Evolutionary conservation across 1,284 basidiomycete genomes (phyloP).

Genomic region (Melampsora americana): DNA sequence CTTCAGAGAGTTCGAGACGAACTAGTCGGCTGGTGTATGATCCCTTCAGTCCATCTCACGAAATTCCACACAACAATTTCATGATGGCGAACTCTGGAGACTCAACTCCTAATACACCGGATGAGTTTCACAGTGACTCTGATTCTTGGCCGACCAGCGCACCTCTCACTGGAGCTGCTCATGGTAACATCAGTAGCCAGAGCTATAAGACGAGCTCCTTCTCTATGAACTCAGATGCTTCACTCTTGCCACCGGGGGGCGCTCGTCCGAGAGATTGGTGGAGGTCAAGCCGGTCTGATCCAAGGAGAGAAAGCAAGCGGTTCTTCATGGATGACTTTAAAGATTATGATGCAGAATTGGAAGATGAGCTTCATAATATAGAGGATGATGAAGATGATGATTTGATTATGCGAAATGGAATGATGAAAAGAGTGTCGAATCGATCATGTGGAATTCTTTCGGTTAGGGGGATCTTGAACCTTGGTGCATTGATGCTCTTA

Average conservation of each 20-base stretch:
- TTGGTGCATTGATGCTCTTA: constrained; percentile 20
- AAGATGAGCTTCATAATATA: constrained; percentile 30
- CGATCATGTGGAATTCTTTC: constrained; percentile 12
- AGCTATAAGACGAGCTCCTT: not conserved
- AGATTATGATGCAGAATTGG: constrained; percentile 22
- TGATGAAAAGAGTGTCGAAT: constrained; percentile 4
- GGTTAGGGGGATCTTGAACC: constrained; percentile 32
- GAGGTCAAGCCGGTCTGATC: constrained; percentile 18
- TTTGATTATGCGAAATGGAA: constrained; percentile 13
- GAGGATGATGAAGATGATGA: constrained; percentile 39
- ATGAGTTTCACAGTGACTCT: not conserved
- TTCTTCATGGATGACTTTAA: constrained; percentile 34
- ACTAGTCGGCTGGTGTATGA: not conserved
- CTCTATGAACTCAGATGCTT: not conserved
- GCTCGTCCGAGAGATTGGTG: constrained; percentile 2
- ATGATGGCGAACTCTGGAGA: not conserved
- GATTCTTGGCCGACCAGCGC: constrained; percentile 1
- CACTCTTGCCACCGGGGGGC: not conserved
- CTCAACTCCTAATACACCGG: not conserved
- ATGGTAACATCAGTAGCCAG: not conserved
- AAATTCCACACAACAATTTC: not conserved
- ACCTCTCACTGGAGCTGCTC: not conserved
- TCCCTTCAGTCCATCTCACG: not conserved
- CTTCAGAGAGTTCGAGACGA: constrained; percentile 2
- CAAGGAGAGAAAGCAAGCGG: constrained; percentile 16